Evolutionary conservation across 768 basidiomycete species (phyloP).

Genomic region (Pulveroboletus sp.): DNA sequence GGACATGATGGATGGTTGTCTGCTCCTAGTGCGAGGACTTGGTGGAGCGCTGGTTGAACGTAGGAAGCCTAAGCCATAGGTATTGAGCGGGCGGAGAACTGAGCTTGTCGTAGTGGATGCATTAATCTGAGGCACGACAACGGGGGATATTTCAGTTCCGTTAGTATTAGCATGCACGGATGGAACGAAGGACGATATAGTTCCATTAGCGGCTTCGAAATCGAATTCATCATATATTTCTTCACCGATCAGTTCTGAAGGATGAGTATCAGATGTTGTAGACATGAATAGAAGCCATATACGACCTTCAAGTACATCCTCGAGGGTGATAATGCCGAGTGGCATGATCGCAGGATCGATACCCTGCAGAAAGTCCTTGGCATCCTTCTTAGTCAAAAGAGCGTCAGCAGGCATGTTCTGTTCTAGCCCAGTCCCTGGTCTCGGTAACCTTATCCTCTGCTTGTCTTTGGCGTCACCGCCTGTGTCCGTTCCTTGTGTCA

Average conservation of each 20-base stretch:
- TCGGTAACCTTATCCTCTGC: constrained; percentile 27
- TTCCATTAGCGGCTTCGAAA: constrained; percentile 62
- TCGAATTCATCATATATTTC: constrained; percentile 93
- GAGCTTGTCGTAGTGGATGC: constrained; percentile 20
- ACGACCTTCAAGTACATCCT: constrained; percentile 85
- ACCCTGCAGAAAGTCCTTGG: constrained; percentile 79
- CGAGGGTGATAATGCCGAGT: constrained; percentile 87
- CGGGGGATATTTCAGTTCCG: constrained; percentile 13
- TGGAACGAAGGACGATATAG: constrained; percentile 40
- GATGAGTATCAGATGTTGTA: not conserved
- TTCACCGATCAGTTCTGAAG: constrained; percentile 80
- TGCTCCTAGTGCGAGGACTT: constrained; percentile 35
- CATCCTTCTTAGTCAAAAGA: constrained; percentile 67
- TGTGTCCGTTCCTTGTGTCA: constrained; percentile 9
- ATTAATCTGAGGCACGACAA: constrained; percentile 5
- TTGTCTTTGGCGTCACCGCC: constrained; percentile 18
- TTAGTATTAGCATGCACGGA: constrained; percentile 30
- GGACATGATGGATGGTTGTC: constrained; percentile 2
- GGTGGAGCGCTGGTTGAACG: constrained; percentile 57
- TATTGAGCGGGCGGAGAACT: constrained; percentile 36
- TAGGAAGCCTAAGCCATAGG: constrained; percentile 48
- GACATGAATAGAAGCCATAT: not conserved
- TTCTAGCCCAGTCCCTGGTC: constrained; percentile 47
- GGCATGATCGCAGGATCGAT: constrained; percentile 81
- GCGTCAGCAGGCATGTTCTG: constrained; percentile 90